Conservation (phyloP, 2,329 filamentous ascomycete species). For the Colletotrichum agaves region DNA sequence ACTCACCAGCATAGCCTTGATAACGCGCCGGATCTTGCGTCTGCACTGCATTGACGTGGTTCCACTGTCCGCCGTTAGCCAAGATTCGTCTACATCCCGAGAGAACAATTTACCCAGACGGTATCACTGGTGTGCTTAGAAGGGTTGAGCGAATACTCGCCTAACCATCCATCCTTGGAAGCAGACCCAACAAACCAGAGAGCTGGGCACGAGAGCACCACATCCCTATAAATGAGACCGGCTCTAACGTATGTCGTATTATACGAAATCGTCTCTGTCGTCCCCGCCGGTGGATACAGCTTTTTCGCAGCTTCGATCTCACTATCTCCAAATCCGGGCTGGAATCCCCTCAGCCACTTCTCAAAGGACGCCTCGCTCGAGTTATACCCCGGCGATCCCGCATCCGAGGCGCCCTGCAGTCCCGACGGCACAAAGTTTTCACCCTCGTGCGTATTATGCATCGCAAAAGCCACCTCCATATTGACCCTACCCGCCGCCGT, state of each 20-base stretch:
- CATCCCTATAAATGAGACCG: constrained; percentile 67
- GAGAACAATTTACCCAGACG: constrained; percentile 56
- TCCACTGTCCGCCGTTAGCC: constrained; percentile 56
- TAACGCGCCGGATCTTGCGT: constrained; percentile 64
- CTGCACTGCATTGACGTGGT: constrained; percentile 64
- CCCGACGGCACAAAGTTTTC: constrained; percentile 69
- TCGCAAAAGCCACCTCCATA: constrained; percentile 59
- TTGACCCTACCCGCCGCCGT: constrained; percentile 52
- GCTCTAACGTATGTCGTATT: constrained; percentile 63
- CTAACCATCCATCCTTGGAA: constrained; percentile 59
- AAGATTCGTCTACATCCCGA: not conserved
- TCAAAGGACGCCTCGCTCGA: constrained; percentile 60
- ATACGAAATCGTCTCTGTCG: constrained; percentile 60
- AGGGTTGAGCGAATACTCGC: constrained; percentile 69
- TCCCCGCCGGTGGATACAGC: constrained; percentile 60
- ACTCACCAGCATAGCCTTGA: constrained; percentile 54
- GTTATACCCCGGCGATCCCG: constrained; percentile 58
- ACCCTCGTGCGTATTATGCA: constrained; percentile 72
- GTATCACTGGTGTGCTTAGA: constrained; percentile 69
- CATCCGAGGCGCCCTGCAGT: constrained; percentile 48
- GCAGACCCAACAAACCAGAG: constrained; percentile 65
- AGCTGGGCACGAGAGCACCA: constrained; percentile 68
- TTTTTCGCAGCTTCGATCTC: constrained; percentile 53
- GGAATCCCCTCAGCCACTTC: constrained; percentile 62
- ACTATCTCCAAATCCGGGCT: constrained; percentile 56